Base-by-base conservation (phyloP, 2,329 filamentous ascomycete species). In the Ascochyta rabiei region DNA sequence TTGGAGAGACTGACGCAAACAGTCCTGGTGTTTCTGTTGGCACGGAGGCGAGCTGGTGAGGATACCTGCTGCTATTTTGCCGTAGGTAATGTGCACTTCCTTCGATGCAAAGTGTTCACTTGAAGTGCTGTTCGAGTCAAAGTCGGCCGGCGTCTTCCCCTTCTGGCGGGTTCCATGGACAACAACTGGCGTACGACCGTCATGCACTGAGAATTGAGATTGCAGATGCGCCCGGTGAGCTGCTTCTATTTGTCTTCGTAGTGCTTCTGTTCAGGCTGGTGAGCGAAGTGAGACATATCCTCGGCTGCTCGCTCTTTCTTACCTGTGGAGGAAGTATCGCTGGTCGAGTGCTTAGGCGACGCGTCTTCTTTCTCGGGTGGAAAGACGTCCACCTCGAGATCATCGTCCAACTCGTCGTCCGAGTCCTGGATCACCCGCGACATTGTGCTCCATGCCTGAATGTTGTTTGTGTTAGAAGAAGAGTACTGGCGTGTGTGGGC, bases 341-440 rank as follows among this genome's bases (percentile, higher is more conserved):
- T 39, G 44, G 23, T 50, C 34, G 43, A 39, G 19, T 53, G 56
- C 41, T 59, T 57, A 28, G 55, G 46, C 28, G 61, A 53, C 54
- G 64, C 65, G 62, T 60, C 52, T 53, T 52, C 45, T 33, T 24
- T 46, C 37, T 60, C 54, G n/a, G 53, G 49, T 18, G 53, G 37
- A n/a, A 48, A 49, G 13, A 46, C 39, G n/a, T 56, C 56, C 35
- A 37, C 31, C 23, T 61, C 67, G 15, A 71, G 50, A 33, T 70
- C 70, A 3, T 72, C 70, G n/a, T 73, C 70, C 9, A 67, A 55
- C 38, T 73, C 73, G 19, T 74, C 73, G 48, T 75, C 72, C 2
- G 73, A 75, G 47, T 75, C 73, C 46, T 73, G 71, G 23, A 75
- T 69, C 18, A 73, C 61, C 16, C 71, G 64, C 54, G 67, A 61